These are phyloP conservation scores for Hypoxylon rubiginosum DNA, from an alignment of 2,329 filamentous ascomycete genomes.

Conservation along the genomic window DNA sequence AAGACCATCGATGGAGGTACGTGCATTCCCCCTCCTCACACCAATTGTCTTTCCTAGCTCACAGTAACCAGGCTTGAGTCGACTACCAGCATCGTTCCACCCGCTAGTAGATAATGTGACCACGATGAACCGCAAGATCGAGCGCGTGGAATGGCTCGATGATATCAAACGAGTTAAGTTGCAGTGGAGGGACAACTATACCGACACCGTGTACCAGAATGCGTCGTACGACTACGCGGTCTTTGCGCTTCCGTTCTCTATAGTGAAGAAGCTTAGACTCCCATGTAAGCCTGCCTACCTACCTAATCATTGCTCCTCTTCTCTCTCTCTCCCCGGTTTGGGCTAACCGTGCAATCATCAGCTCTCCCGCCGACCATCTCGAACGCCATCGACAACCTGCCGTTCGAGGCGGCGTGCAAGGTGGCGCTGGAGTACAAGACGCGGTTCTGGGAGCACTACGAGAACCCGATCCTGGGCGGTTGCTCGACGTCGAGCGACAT, in stretches of 20 bases:
- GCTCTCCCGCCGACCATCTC: slow-evolving; percentile 57
- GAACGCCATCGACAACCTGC: slow-evolving; percentile 62
- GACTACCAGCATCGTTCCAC: slow-evolving; percentile 72
- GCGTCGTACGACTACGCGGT: slow-evolving; percentile 75
- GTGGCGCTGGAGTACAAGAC: slow-evolving; percentile 77
- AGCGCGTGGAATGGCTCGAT: slow-evolving; percentile 67
- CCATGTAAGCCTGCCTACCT: too few relatives aligned
- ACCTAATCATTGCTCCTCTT: too few relatives aligned
- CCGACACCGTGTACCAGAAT: slow-evolving; percentile 56
- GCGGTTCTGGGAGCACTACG: slow-evolving; percentile 69
- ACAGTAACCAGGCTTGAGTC: slow-evolving; percentile 56
- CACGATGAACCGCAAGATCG: slow-evolving; percentile 68
- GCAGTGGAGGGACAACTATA: slow-evolving; percentile 65
- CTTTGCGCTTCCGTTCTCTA: slow-evolving; percentile 74
- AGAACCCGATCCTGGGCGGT: slow-evolving; percentile 72
- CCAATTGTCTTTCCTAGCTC: background rate
- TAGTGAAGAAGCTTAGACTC: slow-evolving; percentile 73
- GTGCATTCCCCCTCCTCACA: background rate
- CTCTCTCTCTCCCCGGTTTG: background rate
- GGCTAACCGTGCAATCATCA: slow-evolving; percentile 19
- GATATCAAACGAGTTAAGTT: slow-evolving; percentile 67
- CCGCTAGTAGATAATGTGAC: slow-evolving; percentile 71
- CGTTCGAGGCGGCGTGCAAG: slow-evolving; percentile 64
- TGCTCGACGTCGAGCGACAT: slow-evolving; percentile 71
- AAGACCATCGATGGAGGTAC: slow-evolving; percentile 71